Evolutionary conservation across 2,329 filamentous ascomycete genomes (phyloP), one percentile per base, ranked within the genome.

Genomic region (Fonsecaea pedrosoi): DNA sequence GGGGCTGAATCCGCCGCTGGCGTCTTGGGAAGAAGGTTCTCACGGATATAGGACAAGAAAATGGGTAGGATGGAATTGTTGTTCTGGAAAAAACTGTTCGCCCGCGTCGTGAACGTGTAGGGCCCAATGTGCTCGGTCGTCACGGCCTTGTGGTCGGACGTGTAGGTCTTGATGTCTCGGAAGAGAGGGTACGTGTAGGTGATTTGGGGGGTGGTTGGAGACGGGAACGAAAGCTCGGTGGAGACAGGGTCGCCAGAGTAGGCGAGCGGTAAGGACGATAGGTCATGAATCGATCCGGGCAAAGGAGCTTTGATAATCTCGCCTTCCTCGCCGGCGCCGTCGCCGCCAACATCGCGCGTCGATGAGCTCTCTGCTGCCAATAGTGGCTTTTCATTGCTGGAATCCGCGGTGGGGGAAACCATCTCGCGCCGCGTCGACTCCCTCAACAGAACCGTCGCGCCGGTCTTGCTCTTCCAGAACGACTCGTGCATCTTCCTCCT

Each of bases 41-140:
- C 84, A 69, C 92, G 91, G 77, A 98, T 92, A 82, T 96, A 97
- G 71, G 88, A 85, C 13, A 93, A 96, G 80, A 98, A 96, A 15
- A 83, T 81, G 35, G 92, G 88, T 30, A 99, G 89, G 79, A 99
- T 98, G 63, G 93, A 96, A 83, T 98, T 98, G 86, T 99, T 99
- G 85, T 99, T 99, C 77, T 99, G 95, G 86, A 99, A 99, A 83
- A 99, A 99, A 60, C 92, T 89, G 67, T 94, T 94, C 10, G 95
- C 95, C 2, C 91, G 92, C 81, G 96, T 98, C 77, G 89, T 89
- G 81, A 99, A 97, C 75, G 89, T 83, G 82, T 90, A 95, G 78
- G 88, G 82, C 75, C 90, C 92, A 69, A 99, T 87, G 80, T 96
- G 97, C 79, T 99, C 95, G 35, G 91, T 94, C 3, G 91, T 89